Percentiles rank a stretch among this genome's conserved stretches.
These are phyloP conservation scores for Juglanconis oblonga DNA, from an alignment of 2,329 filamentous ascomycete genomes.

Conservation along the genomic window DNA sequence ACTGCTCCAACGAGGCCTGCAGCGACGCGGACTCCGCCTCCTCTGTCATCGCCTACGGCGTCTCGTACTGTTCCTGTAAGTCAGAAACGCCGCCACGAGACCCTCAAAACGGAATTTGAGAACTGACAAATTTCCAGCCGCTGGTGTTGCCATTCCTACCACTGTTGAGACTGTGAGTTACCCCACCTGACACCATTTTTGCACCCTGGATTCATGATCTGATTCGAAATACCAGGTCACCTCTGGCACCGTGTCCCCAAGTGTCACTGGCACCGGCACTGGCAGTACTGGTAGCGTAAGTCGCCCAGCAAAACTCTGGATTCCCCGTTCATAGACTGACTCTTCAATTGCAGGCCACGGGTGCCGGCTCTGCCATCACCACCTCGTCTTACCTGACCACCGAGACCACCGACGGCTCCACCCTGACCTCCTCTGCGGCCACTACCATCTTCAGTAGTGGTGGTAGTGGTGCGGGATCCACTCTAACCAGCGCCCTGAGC, in stretches of 20 bases:
- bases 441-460: slow-evolving; percentile 31
- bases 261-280: slow-evolving; percentile 16
- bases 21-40: slow-evolving; percentile 29
- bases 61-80: slow-evolving; percentile 37
- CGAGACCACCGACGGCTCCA: slow-evolving; percentile 31
- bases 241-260: slow-evolving; percentile 22
- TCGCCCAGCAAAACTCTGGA: not conserved
- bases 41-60: slow-evolving; percentile 36
- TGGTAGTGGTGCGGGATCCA: slow-evolving; percentile 9
- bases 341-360: not conserved
- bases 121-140: slow-evolving; percentile 25
- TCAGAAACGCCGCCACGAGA: not conserved
- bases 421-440: slow-evolving; percentile 33
- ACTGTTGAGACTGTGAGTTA: slow-evolving; percentile 22
- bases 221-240: slow-evolving; percentile 4
- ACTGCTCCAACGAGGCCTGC: slow-evolving; percentile 48
- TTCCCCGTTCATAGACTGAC: not conserved
- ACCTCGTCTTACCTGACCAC: slow-evolving; percentile 37
- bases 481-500: too few relatives aligned
- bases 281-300: slow-evolving; percentile 9
- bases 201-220: not conserved
- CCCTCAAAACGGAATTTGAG: not conserved
- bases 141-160: slow-evolving; percentile 35
- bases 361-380: slow-evolving; percentile 25
- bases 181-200: not conserved